These are phyloP conservation scores for Nigrograna mackinnonii DNA, from an alignment of 2,329 filamentous ascomycete species.

Conservation along the genomic window DNA sequence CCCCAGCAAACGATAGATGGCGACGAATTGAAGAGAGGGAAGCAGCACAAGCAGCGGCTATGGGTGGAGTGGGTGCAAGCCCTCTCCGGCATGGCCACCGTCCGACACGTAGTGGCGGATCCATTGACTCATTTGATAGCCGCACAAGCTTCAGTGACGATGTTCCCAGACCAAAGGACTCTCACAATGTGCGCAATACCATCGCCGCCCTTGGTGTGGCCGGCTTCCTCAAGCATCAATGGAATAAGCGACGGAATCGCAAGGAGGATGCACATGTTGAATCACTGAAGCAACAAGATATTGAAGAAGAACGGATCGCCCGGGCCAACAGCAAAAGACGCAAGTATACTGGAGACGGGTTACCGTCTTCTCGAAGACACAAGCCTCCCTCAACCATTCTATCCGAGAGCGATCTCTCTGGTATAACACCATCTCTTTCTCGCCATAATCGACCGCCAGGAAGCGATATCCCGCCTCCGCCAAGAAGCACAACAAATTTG, in stretches of 20 bases:
- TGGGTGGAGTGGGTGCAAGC: constrained; percentile 57
- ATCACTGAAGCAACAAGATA: constrained; percentile 53
- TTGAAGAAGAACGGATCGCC: constrained; percentile 56
- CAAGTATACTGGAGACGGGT: constrained; percentile 70
- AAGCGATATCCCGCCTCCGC: constrained; percentile 20
- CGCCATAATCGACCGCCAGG: constrained; percentile 34
- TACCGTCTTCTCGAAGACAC: constrained; percentile 27
- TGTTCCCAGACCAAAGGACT: constrained; percentile 23
- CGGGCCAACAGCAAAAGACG: constrained; percentile 59
- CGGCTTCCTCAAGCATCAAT: constrained; percentile 48
- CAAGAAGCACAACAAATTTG: constrained; percentile 22
- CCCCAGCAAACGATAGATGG: constrained; percentile 44
- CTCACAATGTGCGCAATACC: constrained; percentile 47
- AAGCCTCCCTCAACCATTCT: constrained; percentile 44
- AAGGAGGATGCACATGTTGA: constrained; percentile 65
- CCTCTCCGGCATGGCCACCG: constrained; percentile 32
- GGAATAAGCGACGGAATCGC: constrained; percentile 57
- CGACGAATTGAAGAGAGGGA: constrained; percentile 42
- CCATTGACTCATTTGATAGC: constrained; percentile 45
- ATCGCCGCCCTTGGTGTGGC: constrained; percentile 51
- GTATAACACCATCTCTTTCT: constrained; percentile 49
- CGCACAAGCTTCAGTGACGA: constrained; percentile 42
- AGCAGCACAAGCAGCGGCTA: constrained; percentile 39
- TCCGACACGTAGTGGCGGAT: constrained; percentile 38
- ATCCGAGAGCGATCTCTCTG: constrained; percentile 46